Base-by-base conservation (phyloP, 768 basidiomycete genomes). In the Rhodosporidiobolus sp. region DNA sequence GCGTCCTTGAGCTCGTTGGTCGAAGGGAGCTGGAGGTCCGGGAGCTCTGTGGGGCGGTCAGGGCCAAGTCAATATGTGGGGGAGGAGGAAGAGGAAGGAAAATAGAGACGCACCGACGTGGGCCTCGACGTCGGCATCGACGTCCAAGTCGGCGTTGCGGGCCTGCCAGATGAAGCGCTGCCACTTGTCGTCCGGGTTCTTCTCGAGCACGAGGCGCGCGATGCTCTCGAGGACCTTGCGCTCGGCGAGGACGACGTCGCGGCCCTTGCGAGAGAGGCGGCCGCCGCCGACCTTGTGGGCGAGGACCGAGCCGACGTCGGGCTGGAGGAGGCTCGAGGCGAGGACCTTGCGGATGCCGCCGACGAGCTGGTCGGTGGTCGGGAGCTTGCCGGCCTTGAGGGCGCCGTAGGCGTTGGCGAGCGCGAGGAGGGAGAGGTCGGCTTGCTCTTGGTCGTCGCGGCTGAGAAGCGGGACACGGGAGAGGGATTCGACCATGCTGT, bases 321-420 rank as follows among this genome's bases (percentile, higher is more conserved):
- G 79, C 45, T 81, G 77, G 60, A 82, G 58, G 45, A 76, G 62
- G 30, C 58, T 78, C 54, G 63, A 78, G 28, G 48, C 76, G 73
- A 74, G 79, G 67, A 70, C 78, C 45, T 74, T 62, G 74, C 79
- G 61, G 78, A 82, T 26, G 32, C 52, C 56, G 3, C 20, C 20
- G 19, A 61, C 67, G 66, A 82, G 67, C 61, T 82, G 81, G 8
- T 79, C 70, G 38, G 79, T 77, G 0, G 80, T 80, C 56, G 82
- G 82, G 14, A 82, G 64, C 67, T 82, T 82, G 64, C 82, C 82
- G 8, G 80, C 81, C 53, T 77, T 70, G 30, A 81, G 67, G 9
- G 81, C 80, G 45, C 80, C 82, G 26, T 73, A 56, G 32, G 74
- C 78, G 50, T 80, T 53, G 4, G 81, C 78, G 49, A 81, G 67